Percentiles rank a stretch among this genome's conserved stretches.
Evolutionary conservation across 805 yeast species (phyloP).

Genomic region (Metschnikowia colocasiae): DNA sequence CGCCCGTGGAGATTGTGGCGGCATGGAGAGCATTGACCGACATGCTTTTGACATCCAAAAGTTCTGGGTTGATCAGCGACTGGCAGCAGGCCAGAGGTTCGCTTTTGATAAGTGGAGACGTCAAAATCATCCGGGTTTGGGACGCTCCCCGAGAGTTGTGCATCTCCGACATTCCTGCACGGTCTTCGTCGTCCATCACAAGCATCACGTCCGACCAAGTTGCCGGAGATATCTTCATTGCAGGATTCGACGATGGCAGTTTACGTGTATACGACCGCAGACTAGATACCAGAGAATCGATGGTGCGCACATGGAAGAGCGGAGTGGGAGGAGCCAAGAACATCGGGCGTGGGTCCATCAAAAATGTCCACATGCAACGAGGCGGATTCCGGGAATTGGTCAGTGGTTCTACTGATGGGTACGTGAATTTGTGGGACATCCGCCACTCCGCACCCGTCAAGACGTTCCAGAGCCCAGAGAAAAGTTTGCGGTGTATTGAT

Average conservation of each 20-base stretch:
- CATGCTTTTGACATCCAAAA: conserved; percentile 71
- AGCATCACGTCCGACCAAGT: conserved; percentile 92
- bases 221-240: conserved; percentile 83
- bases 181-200: conserved; percentile 85
- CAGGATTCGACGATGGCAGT: conserved; percentile 90
- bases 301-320: conserved; percentile 76
- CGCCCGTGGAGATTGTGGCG: conserved; percentile 57
- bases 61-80: conserved; percentile 81
- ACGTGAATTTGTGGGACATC: conserved; percentile 87
- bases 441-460: conserved; percentile 68
- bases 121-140: conserved; percentile 87
- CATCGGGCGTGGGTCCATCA: conserved; percentile 50
- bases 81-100: conserved; percentile 98
- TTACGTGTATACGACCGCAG: conserved; percentile 89
- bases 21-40: conserved; percentile 95
- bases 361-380: conserved; percentile 89
- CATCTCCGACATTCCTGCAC: conserved; percentile 81
- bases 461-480: conserved; percentile 53
- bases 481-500: conserved; percentile 62
- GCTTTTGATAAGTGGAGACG: conserved; percentile 89
- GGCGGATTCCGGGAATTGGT: conserved; percentile 91
- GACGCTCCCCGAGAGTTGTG: conserved; percentile 94
- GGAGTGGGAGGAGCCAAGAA: conserved; percentile 23
- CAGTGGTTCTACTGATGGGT: conserved; percentile 79
- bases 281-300: conserved; percentile 75